These are phyloP conservation scores for Discostella stelligera DNA, from an alignment of 352 stramenopile genomes.

Conservation along the genomic window DNA sequence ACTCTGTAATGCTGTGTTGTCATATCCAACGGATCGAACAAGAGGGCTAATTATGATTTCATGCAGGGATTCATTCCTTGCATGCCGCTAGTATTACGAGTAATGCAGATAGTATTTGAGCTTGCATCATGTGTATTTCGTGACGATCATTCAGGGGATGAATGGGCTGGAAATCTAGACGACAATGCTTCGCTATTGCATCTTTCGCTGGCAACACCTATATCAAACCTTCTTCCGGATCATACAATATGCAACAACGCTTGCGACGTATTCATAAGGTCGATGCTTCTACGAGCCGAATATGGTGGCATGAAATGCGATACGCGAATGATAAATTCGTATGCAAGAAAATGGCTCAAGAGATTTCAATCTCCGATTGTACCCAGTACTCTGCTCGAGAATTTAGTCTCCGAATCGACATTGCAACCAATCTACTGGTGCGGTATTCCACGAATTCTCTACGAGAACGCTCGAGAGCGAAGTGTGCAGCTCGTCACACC, in stretches of 20 bases:
- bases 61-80: conserved; percentile 42
- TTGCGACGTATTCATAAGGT: conserved; percentile 54
- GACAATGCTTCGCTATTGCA: conserved; percentile 3
- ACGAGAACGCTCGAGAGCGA: conserved; percentile 33
- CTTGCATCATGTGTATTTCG: conserved; percentile 43
- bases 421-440: conserved; percentile 24
- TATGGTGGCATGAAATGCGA: conserved; percentile 83
- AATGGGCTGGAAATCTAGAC: conserved; percentile 5
- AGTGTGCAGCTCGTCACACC: conserved; percentile 35
- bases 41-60: conserved; percentile 6
- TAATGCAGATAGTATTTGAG: conserved; percentile 76
- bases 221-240: conserved; percentile 20
- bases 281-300: conserved; percentile 63
- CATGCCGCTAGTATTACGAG: conserved; percentile 39
- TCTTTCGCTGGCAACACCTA: conserved; percentile 26
- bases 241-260: not conserved
- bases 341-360: conserved; percentile 52
- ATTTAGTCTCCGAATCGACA: not conserved
- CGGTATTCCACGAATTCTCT: conserved; percentile 38
- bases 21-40: not conserved
- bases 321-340: conserved; percentile 72
- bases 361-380: conserved; percentile 51
- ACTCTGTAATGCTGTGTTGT: not conserved
- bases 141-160: conserved; percentile 12
- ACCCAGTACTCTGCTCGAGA: not conserved